These are phyloP conservation scores for Chalciporus chontae DNA, from an alignment of 768 basidiomycete genomes.

Conservation along the genomic window DNA sequence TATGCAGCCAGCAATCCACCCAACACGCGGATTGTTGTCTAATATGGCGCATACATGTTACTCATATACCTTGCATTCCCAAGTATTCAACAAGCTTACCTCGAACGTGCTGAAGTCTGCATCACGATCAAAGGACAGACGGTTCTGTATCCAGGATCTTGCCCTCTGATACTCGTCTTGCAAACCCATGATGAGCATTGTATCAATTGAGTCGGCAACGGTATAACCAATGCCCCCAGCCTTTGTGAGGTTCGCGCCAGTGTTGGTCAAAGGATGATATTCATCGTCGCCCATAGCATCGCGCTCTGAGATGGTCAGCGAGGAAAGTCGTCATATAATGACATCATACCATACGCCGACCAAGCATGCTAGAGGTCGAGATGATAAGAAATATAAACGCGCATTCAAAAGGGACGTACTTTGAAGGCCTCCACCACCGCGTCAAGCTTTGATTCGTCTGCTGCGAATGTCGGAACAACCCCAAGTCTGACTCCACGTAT, in stretches of 20 bases:
- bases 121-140: slow-evolving; percentile 73
- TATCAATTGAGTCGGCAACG: slow-evolving; percentile 85
- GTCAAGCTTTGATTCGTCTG: slow-evolving; percentile 61
- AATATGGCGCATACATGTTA: slow-evolving; percentile 4
- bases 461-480: slow-evolving; percentile 31
- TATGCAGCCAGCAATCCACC: slow-evolving; percentile 89
- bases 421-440: slow-evolving; percentile 79
- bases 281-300: slow-evolving; percentile 93
- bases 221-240: slow-evolving; percentile 87
- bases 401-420: slow-evolving; percentile 40
- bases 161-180: slow-evolving; percentile 75
- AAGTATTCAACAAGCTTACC: slow-evolving; percentile 40
- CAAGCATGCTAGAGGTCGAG: slow-evolving; percentile 66
- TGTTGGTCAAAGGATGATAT: slow-evolving; percentile 78
- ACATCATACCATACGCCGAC: slow-evolving; percentile 68
- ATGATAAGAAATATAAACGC: slow-evolving; percentile 4
- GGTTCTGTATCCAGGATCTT: slow-evolving; percentile 67
- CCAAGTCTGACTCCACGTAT: slow-evolving; percentile 21
- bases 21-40: slow-evolving; percentile 91
- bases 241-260: slow-evolving; percentile 73
- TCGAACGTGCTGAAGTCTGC: slow-evolving; percentile 88
- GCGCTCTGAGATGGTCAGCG: slow-evolving; percentile 48
- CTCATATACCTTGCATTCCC: not conserved
- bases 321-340: slow-evolving; percentile 6
- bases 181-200: slow-evolving; percentile 82